These are phyloP conservation scores for Paramarasmius palmivorus DNA, from an alignment of 1,284 basidiomycete species.

Conservation along the genomic window DNA sequence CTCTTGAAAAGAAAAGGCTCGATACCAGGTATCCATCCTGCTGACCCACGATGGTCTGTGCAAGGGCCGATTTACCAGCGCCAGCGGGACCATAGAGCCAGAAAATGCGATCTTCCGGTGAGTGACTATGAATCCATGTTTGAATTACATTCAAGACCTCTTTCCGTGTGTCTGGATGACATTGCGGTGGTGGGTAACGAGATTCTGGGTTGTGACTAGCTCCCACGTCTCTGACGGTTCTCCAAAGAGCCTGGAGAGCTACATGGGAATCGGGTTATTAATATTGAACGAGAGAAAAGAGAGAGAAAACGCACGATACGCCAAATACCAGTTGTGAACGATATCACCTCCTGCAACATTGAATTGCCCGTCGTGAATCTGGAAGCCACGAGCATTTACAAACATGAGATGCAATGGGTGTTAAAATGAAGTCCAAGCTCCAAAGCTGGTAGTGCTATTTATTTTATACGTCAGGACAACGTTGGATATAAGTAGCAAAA, in stretches of 20 bases:
- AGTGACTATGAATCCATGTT: conserved; percentile 10
- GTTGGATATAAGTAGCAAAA: no score
- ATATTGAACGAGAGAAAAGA: no score
- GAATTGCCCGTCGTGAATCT: no score
- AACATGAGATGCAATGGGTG: no score
- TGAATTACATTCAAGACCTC: conserved; percentile 12
- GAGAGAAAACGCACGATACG: no score
- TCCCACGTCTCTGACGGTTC: not conserved
- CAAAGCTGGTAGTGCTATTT: no score
- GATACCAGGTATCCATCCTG: conserved; percentile 11
- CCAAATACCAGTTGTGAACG: no score
- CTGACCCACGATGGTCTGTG: conserved; percentile 16
- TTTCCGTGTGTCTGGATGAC: conserved; percentile 15
- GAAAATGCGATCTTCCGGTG: conserved; percentile 3
- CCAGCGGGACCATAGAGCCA: conserved; percentile 21
- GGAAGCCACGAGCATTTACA: no score
- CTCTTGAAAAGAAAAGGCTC: conserved; percentile 20
- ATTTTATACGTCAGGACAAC: no score
- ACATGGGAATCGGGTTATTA: no score
- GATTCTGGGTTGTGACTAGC: conserved; percentile 4
- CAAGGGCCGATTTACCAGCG: conserved; percentile 20
- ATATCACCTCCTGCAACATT: no score
- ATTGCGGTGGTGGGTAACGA: conserved; percentile 9
- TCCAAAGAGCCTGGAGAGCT: not conserved
- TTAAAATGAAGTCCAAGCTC: no score